These are phyloP conservation scores for Delonix regia DNA, from an alignment of 306 rosid species.

Conservation along the genomic window DNA sequence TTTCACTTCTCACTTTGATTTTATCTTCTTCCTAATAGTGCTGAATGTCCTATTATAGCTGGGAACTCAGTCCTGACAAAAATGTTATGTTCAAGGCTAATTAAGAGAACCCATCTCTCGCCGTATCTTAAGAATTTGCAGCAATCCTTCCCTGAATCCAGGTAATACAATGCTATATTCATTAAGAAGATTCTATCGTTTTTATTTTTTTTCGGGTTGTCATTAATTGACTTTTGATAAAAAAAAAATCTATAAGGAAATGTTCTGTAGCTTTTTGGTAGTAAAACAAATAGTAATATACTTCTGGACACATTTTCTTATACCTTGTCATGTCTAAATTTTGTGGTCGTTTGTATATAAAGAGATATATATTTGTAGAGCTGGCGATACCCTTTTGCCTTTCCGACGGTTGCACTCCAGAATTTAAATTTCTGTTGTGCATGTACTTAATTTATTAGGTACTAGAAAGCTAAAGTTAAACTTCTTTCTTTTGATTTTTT, in stretches of 20 bases:
- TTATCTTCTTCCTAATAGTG: constrained; percentile 34
- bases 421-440: neutral
- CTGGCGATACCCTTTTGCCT: constrained; percentile 10
- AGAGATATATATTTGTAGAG: neutral
- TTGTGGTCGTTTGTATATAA: neutral
- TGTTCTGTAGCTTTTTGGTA: constrained; percentile 15
- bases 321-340: neutral
- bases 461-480: neutral
- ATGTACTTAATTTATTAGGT: neutral
- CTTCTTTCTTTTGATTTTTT: neutral
- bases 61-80: constrained; percentile 30
- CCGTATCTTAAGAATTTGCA: constrained; percentile 43
- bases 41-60: constrained; percentile 38
- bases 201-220: neutral
- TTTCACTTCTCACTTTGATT: constrained; percentile 15
- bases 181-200: neutral
- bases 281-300: neutral
- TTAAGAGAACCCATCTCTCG: constrained; percentile 45
- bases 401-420: constrained; percentile 5
- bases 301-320: constrained; percentile 6
- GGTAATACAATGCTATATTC: constrained; percentile 39
- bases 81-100: constrained; percentile 60
- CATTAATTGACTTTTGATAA: neutral
- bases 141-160: constrained; percentile 33
- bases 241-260: constrained; percentile 18